Evolutionary conservation across 441 rosid species (phyloP).

Genomic region (Hura crepitans): DNA sequence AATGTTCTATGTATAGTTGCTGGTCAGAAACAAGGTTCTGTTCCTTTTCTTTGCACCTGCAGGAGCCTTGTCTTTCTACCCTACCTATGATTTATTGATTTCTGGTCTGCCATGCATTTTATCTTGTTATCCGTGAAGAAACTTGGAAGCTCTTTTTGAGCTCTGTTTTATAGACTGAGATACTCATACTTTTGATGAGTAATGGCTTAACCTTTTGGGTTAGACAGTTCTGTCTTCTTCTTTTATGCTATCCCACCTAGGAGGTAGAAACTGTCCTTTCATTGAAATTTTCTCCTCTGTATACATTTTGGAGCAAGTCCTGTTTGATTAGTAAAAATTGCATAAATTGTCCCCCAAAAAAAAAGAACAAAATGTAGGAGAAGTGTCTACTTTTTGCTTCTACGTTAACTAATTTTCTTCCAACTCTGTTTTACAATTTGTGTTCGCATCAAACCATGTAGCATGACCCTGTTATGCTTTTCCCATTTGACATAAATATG

Average conservation of each 20-base stretch:
- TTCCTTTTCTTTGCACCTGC: slow-evolving; percentile 5
- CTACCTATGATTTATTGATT: slow-evolving; percentile 4
- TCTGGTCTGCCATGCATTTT: neutral
- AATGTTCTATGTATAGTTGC: slow-evolving; percentile 68
- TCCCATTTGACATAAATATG: neutral
- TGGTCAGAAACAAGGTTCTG: slow-evolving; percentile 72
- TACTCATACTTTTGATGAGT: no score
- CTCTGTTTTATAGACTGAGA: no score
- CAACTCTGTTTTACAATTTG: neutral
- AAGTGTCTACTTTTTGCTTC: neutral
- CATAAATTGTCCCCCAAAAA: neutral
- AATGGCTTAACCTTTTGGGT: neutral
- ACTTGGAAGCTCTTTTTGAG: neutral
- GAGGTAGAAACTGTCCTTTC: neutral
- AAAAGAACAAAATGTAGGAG: neutral
- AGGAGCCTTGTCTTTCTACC: neutral
- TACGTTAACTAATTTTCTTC: neutral
- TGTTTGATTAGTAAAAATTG: neutral
- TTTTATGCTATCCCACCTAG: neutral
- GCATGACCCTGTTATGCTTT: slow-evolving; percentile 2
- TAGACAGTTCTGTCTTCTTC: neutral
- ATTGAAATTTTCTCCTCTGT: neutral
- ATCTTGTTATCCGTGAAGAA: neutral
- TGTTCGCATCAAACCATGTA: neutral
- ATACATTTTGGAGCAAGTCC: neutral